Base-by-base conservation (phyloP, 2,329 filamentous ascomycete species). In the Aspergillus ustus region DNA sequence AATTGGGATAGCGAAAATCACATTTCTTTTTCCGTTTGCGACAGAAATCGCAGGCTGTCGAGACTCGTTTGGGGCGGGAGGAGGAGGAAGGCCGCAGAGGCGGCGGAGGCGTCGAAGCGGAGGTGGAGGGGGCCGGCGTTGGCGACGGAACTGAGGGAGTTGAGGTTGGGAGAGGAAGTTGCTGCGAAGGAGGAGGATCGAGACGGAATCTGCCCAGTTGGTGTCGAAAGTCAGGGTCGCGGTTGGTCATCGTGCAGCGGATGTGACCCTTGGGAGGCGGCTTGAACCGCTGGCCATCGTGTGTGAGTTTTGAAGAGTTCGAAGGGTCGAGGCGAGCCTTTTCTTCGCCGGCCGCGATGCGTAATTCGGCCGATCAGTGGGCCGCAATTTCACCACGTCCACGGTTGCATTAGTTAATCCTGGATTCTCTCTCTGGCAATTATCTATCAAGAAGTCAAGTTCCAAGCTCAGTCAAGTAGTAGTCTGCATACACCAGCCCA, bases 21-120 rank as follows among this genome's bases (percentile, higher is more conserved):
- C 75, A 78, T 71, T 78, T 78, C 66, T 78, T 78, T 66, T 78
- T 78, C 7, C 75, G 67, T 60, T 76, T 77, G 60, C 75, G 73
- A 70, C 75, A 78, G 52, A 78, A 78, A 48, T 78, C 75, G 61
- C 75, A 78, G 22, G 75, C 75, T 1, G 75, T 78, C 28, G 75
- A 77, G 15, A 78, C 75, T 37, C 75, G 75, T 62, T 78, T 78
- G 28, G 68, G 73, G 56, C 70, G 73, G 51, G 59, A 48, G 15
- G 59, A 20, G 55, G 59, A 20, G 55, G 59, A 20, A 52, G 58
- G 31, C 15, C 53, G 48, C 11, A 57, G 56, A 8, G 64, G 60
- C 5, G 55, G 62, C 25, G 59, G 44, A 9, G 37, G 22, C 15
- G 54, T 20, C 37, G 54, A 3, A 25, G 57, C n/a, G 19, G 34